Conservation (phyloP, 2,329 filamentous ascomycete species). For the Diaporthe vaccinii region DNA sequence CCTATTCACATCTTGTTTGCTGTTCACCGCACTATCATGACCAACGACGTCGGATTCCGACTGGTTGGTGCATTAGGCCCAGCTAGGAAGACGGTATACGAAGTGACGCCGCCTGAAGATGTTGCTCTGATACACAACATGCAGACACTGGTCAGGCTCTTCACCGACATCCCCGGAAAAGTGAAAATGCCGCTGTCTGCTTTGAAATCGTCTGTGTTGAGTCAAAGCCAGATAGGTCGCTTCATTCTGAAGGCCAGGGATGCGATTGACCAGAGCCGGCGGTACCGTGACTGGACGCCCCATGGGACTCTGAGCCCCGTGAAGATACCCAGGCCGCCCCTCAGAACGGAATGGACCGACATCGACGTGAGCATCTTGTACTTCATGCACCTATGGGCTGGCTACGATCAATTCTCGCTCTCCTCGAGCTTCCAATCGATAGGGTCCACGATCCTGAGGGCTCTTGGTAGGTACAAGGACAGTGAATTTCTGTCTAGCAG, state of each 20-base stretch:
- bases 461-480: conserved; percentile 70
- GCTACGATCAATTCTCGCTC: conserved; percentile 65
- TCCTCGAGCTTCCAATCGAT: conserved; percentile 70
- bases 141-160: conserved; percentile 65
- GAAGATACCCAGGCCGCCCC: conserved; percentile 38
- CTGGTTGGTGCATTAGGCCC: conserved; percentile 62
- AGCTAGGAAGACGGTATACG: conserved; percentile 70
- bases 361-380: conserved; percentile 70
- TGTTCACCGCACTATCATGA: conserved; percentile 74
- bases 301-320: conserved; percentile 63
- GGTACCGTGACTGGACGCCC: conserved; percentile 61
- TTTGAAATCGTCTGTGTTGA: conserved; percentile 41
- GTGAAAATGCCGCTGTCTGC: conserved; percentile 43
- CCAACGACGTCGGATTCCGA: conserved; percentile 73
- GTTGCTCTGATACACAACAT: conserved; percentile 65
- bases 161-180: conserved; percentile 57
- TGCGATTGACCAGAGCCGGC: conserved; percentile 66
- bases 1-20: conserved; percentile 73
- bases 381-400: conserved; percentile 79
- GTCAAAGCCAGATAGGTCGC: conserved; percentile 49
- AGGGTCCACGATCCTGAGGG: conserved; percentile 74
- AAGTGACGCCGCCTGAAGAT: conserved; percentile 70
- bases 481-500: conserved; percentile 59
- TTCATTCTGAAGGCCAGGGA: conserved; percentile 66
- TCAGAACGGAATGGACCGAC: conserved; percentile 57